Evolutionary conservation across 352 stramenopile species (phyloP), one percentile per base, ranked within the genome.

Genomic region (Phytophthora pseudosyringae): DNA sequence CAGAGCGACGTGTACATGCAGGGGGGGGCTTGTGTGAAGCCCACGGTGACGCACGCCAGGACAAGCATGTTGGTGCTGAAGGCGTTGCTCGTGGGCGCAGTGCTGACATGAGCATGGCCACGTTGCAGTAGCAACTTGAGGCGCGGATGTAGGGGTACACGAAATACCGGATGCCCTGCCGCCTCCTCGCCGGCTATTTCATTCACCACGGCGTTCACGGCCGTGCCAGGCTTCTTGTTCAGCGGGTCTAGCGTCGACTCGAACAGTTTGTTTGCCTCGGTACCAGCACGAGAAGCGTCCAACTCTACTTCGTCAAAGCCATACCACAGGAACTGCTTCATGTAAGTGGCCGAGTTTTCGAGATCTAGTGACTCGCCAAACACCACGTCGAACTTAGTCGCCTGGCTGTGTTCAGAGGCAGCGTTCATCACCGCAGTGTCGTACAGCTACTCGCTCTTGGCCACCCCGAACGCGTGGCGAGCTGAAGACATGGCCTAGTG

Each of bases 301-400:
- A 90, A 75, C 25, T 89, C 79, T 41, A 93, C 86, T 43, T 85
- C 88, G 36, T 91, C 88, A 63, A 93, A 97, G 39, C 90, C 89
- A 73, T 83, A 97, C 64, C 97, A 92, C 47, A 98, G 76, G 71
- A 89, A 97, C 69, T 98, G 88, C 57, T 93, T 97, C 9, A 86
- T 83, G 68, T 83, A 89, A 1, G 75, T 74, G 31, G 86, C 80
- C 0, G 58, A 55, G 31, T 56, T 69, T 15, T 71, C 58, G n/a
- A 86, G 67, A 47, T 89, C 80, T 10, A 83, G 67, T 5, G 32
- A 49, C 4, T 76, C 59, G 16, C 82, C 80, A 41, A 81, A 88
- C 35, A 91, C 62, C 5, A 90, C 83, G 51, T 91, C 81, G 21
- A 89, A 59, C 52, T 70, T 73, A 4, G 48, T 69, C 12, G 80